A percentile compares a stretch with the other conserved stretches of the same genome.
Conservation (phyloP, 805 yeast species). For the Hanseniaspora guilliermondii region DNA sequence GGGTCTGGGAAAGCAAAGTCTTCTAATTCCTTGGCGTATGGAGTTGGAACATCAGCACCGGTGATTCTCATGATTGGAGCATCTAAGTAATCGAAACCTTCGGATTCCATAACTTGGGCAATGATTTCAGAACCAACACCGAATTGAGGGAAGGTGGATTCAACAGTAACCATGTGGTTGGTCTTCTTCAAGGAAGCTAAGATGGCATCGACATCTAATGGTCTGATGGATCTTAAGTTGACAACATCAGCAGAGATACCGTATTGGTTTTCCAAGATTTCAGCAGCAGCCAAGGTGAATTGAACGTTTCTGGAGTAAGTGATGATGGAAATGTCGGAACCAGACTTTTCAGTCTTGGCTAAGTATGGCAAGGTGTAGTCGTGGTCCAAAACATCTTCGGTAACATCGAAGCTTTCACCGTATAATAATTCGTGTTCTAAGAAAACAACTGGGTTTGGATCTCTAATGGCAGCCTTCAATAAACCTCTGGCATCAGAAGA, state of each 20-base stretch:
- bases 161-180: constrained; percentile 89
- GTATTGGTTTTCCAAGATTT: constrained; percentile 65
- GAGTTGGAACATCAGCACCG: constrained; percentile 99
- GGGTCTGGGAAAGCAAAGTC: constrained; percentile 98
- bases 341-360: constrained; percentile 90
- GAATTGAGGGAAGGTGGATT: constrained; percentile 94
- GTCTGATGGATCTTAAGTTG: constrained; percentile 94
- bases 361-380: constrained; percentile 86
- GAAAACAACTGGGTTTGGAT: constrained; percentile 94
- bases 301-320: constrained; percentile 86
- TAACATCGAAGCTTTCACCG: constrained; percentile 79
- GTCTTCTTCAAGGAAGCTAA: constrained; percentile 88
- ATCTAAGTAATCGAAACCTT: constrained; percentile 94
- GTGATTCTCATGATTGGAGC: constrained; percentile 98
- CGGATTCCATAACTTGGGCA: constrained; percentile 96
- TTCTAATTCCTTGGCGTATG: constrained; percentile 91
- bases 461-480: constrained; percentile 91
- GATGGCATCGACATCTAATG: constrained; percentile 80
- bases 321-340: constrained; percentile 78
- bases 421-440: constrained; percentile 92
- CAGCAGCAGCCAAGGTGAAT: constrained; percentile 82
- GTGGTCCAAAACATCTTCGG: constrained; percentile 77
- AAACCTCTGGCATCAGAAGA: constrained; percentile 95
- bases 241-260: constrained; percentile 87
- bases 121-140: constrained; percentile 98